Evolutionary conservation across 495 filamentous ascomycete genomes (phyloP).

Genomic region (Letharia lupina): DNA sequence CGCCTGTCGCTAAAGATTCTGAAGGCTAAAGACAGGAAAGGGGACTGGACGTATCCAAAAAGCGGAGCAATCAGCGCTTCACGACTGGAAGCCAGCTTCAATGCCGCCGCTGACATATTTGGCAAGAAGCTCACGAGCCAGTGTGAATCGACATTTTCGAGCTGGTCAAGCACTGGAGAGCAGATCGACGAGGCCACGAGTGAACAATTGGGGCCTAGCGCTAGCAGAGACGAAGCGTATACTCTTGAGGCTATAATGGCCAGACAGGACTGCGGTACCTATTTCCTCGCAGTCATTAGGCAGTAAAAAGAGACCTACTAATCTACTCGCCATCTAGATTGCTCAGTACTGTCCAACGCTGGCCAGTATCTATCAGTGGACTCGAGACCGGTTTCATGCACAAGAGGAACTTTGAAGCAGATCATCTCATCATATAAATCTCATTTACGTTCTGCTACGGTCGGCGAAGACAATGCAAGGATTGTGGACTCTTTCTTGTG

Average conservation of each 20-base stretch:
- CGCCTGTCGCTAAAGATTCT: conserved; percentile 61
- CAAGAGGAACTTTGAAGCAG: conserved; percentile 57
- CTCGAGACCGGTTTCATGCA: conserved; percentile 59
- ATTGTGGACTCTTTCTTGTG: conserved; percentile 61
- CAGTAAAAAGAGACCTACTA: not conserved
- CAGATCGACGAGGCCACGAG: conserved; percentile 10
- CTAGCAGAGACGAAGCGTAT: conserved; percentile 44
- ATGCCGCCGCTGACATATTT: conserved; percentile 62
- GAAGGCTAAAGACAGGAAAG: conserved; percentile 51
- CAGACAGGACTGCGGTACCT: conserved; percentile 28
- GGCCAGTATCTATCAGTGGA: conserved; percentile 71
- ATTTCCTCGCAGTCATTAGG: not conserved
- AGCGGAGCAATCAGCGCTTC: not conserved
- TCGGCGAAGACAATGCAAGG: conserved; percentile 20
- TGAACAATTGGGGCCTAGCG: conserved; percentile 24
- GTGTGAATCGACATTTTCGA: conserved; percentile 39
- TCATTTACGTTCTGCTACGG: conserved; percentile 39
- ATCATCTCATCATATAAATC: conserved; percentile 53
- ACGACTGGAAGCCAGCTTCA: conserved; percentile 40
- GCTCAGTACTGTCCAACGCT: conserved; percentile 45
- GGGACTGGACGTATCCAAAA: conserved; percentile 65
- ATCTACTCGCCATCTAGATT: conserved; percentile 27
- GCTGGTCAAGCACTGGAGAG: conserved; percentile 17
- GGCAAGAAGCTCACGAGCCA: conserved; percentile 55
- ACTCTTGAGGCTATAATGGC: conserved; percentile 7